Percentiles rank a stretch among this genome's conserved stretches.
These are phyloP conservation scores for Taiwanofungus camphoratus DNA, from an alignment of 1,284 basidiomycete species.

Conservation along the genomic window DNA sequence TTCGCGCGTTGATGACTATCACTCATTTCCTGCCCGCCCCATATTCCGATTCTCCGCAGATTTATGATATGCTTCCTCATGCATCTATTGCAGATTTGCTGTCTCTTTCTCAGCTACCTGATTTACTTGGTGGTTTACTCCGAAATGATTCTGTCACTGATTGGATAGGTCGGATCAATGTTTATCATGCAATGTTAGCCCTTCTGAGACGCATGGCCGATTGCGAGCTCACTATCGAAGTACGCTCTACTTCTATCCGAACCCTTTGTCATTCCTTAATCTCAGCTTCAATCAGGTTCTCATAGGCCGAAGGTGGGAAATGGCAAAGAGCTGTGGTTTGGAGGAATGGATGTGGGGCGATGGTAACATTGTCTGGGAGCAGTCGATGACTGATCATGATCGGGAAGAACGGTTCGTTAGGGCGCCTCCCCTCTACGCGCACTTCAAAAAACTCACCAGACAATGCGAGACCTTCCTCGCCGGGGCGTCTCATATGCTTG, in stretches of 20 bases:
- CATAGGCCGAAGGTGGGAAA: slow-evolving; percentile 36
- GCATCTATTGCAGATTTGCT: slow-evolving; percentile 36
- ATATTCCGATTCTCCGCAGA: slow-evolving; percentile 35
- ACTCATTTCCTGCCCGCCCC: slow-evolving; percentile 39
- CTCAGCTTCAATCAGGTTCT: slow-evolving; percentile 27
- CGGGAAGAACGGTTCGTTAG: slow-evolving; percentile 22
- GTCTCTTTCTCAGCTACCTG: slow-evolving; percentile 40
- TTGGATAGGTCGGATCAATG: slow-evolving; percentile 41
- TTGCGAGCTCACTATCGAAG: slow-evolving; percentile 42
- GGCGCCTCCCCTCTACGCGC: slow-evolving; percentile 39
- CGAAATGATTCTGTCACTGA: slow-evolving; percentile 52
- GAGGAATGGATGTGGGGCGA: slow-evolving; percentile 45
- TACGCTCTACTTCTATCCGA: slow-evolving; percentile 4
- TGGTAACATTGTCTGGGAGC: slow-evolving; percentile 36
- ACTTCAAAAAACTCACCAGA: slow-evolving; percentile 47
- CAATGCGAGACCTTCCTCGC: slow-evolving; percentile 47
- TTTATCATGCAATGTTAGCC: slow-evolving; percentile 43
- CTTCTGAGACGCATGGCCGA: slow-evolving; percentile 45
- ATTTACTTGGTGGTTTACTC: slow-evolving; percentile 39
- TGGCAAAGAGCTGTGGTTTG: slow-evolving; percentile 34
- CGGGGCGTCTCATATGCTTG: slow-evolving; percentile 37
- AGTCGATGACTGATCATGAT: slow-evolving; percentile 11
- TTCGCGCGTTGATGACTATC: slow-evolving; percentile 35
- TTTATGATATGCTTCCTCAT: slow-evolving; percentile 47
- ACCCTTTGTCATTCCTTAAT: background rate